Evolutionary conservation across 2,329 filamentous ascomycete species (phyloP).

Genomic region (Botrytis aclada): DNA sequence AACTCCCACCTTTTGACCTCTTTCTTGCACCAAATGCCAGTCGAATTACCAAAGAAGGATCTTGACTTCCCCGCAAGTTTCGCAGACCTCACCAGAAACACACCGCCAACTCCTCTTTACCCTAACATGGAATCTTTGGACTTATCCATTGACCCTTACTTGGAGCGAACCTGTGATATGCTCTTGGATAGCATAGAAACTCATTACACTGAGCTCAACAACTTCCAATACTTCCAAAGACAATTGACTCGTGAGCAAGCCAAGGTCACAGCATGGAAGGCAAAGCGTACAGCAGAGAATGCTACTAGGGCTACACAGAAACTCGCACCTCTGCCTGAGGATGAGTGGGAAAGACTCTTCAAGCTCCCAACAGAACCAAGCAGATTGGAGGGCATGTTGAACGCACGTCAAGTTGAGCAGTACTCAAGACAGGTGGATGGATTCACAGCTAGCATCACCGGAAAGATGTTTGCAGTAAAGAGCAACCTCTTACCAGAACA

Average conservation of each 20-base stretch:
- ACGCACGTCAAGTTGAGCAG: conserved; percentile 92
- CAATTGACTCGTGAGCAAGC: conserved; percentile 89
- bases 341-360: conserved; percentile 97
- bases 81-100: conserved; percentile 68
- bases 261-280: conserved; percentile 95
- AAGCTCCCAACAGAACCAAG: conserved; percentile 94
- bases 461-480: conserved; percentile 98
- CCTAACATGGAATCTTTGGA: conserved; percentile 85
- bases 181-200: conserved; percentile 95
- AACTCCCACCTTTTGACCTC: conserved; percentile 97
- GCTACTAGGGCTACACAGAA: conserved; percentile 79
- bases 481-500: conserved; percentile 57
- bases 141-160: conserved; percentile 91
- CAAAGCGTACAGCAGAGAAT: conserved; percentile 96
- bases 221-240: conserved; percentile 96
- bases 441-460: conserved; percentile 84
- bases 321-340: conserved; percentile 84
- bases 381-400: conserved; percentile 54
- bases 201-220: conserved; percentile 98
- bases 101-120: conserved; percentile 64
- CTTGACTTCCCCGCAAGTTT: conserved; percentile 76
- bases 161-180: conserved; percentile 97
- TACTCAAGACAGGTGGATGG: conserved; percentile 97
- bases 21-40: conserved; percentile 88
- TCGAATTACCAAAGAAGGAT: conserved; percentile 60